phyloP scores from a whole-genome alignment of 805 yeast genomes.

The Kodamaea restingae region DNA sequence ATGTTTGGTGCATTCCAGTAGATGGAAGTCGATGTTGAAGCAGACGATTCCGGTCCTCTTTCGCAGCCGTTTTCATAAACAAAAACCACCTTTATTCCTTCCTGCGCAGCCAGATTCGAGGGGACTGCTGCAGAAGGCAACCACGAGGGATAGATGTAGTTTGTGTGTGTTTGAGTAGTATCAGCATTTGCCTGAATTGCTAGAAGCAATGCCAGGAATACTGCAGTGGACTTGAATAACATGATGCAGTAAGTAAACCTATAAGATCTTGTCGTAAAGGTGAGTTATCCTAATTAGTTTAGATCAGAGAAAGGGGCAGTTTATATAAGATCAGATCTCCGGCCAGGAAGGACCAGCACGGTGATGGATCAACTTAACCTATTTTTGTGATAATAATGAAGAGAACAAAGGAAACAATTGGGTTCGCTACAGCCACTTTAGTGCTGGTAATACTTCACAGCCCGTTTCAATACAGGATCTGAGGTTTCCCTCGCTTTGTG shows the following conservation, averaged over 20 bases:
- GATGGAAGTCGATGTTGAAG: neutral
- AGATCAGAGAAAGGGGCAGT: too few species aligned
- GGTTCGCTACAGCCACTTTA: too few species aligned
- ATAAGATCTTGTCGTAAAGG: neutral
- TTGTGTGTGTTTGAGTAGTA: constrained; percentile 12
- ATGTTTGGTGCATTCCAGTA: too few species aligned
- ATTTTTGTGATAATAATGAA: too few species aligned
- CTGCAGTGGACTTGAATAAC: constrained; percentile 12
- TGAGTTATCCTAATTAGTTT: neutral
- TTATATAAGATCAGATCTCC: too few species aligned
- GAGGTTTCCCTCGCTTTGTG: too few species aligned
- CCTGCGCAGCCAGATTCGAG: neutral
- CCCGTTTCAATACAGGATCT: too few species aligned
- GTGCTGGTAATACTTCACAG: too few species aligned
- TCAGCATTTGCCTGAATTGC: constrained; percentile 10
- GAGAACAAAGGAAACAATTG: too few species aligned
- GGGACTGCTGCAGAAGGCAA: constrained; percentile 4
- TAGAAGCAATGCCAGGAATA: constrained; percentile 12
- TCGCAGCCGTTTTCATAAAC: constrained; percentile 2
- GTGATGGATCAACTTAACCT: too few species aligned
- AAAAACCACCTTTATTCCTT: neutral
- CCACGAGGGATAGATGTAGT: constrained; percentile 11
- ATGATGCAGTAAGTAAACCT: constrained; percentile 4
- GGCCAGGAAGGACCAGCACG: too few species aligned
- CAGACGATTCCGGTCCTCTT: neutral